Base-by-base conservation (phyloP, 1,139 yeast species). In the Magnusiomyces fungicola region DNA sequence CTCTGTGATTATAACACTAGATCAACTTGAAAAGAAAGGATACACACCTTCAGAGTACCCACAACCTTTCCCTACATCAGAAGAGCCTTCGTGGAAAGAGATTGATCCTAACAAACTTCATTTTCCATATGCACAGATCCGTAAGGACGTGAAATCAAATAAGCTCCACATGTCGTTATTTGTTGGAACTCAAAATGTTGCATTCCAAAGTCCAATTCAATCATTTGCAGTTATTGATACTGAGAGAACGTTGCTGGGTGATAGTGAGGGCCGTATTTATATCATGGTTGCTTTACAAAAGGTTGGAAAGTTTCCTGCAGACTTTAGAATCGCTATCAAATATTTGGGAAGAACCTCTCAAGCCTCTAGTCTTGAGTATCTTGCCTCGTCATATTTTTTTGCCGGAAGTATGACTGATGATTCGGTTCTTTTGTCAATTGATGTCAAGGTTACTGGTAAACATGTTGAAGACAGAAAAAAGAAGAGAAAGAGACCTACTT, bases 191-290 rank as follows among this genome's bases (percentile, higher is more conserved):
- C 34, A 41, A 29, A n/a, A 9, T 3, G 25, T 29, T 7, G 18
- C 37, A 3, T 29, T 41, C 14, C 36, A 29, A 21, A 30, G 25
- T 29, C 44, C 36, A 12, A 41, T 41, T 9, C 18, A 21, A 19
- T 21, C 36, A 2, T 27, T 18, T 41, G 23, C 44, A 6, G 6
- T 16, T 2, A 41, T 41, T 27, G 44, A 41, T 21, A 19, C 12
- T 5, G 23, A n/a, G 25, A 24, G 36, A 9, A 41, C 44, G 10
- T 16, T 41, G 2, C 3, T 41, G 24, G 23, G 36, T 16, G 44
- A 41, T 25, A 18, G 5, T n/a, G 44, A 41, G 10, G 44, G 44
- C n/a, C 36, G 44, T 10, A 19, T 41, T 21, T 41, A 41, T 21
- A 18, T 41, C 9, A 7, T 41, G 25, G 24, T 30, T 4, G 27